phyloP scores from a whole-genome alignment of 2,329 filamentous ascomycete genomes.

The Teratosphaeria zuluensis region DNA sequence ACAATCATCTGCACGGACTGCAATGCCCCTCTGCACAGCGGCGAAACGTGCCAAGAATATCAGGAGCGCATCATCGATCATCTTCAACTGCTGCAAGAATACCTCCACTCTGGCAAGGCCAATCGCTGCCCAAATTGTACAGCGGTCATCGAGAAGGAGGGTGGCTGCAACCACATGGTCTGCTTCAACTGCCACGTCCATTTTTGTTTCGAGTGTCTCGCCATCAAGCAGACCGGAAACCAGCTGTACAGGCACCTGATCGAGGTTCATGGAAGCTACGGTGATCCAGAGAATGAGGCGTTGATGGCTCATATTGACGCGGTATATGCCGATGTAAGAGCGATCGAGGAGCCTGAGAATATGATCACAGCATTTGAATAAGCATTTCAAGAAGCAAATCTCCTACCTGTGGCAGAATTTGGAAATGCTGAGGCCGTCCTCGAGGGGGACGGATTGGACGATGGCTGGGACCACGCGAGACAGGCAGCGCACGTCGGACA shows the following conservation, averaged over 20 bases:
- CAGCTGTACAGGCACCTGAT: conserved; percentile 4
- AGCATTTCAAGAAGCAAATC: neutral
- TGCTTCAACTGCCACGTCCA: conserved; percentile 3
- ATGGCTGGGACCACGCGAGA: too few species aligned
- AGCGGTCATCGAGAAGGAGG: conserved; percentile 1
- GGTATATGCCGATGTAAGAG: neutral
- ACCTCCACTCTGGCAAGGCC: neutral
- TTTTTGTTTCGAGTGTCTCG: conserved; percentile 7
- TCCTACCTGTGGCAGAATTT: neutral
- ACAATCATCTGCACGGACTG: conserved; percentile 6
- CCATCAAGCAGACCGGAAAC: neutral
- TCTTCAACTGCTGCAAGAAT: neutral
- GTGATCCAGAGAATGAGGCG: neutral
- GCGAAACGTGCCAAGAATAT: conserved; percentile 5
- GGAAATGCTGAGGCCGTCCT: too few species aligned
- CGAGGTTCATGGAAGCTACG: conserved; percentile 1
- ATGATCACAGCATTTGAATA: neutral
- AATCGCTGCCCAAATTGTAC: conserved; percentile 6
- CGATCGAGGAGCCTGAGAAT: neutral
- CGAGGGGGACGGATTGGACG: too few species aligned
- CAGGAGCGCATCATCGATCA: neutral
- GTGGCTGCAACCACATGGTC: conserved; percentile 5
- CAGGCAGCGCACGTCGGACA: too few species aligned
- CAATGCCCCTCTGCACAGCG: conserved; percentile 2
- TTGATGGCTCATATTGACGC: neutral